phyloP scores from a whole-genome alignment of 2,329 filamentous ascomycete genomes.

The Orbilia quercus region DNA sequence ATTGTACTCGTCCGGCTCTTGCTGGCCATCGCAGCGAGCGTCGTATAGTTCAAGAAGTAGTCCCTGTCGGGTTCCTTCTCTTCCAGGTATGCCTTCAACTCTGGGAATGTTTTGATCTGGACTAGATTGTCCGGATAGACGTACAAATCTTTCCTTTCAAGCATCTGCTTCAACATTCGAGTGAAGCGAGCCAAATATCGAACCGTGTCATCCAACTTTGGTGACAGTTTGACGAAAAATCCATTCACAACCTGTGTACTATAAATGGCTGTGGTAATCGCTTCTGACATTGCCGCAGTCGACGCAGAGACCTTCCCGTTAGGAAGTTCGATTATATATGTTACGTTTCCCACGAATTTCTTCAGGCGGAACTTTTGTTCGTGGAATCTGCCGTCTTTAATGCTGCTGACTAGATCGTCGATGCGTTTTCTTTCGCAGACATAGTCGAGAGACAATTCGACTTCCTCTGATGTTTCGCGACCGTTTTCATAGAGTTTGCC shows the following conservation, averaged over 20 bases:
- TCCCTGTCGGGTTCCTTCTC: conserved; percentile 66
- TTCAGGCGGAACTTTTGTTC: conserved; percentile 85
- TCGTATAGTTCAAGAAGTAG: conserved; percentile 75
- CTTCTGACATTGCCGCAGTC: conserved; percentile 64
- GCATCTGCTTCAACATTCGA: conserved; percentile 72
- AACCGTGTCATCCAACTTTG: conserved; percentile 81
- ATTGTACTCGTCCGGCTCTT: conserved; percentile 81
- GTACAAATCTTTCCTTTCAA: conserved; percentile 68
- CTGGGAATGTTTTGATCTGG: conserved; percentile 73
- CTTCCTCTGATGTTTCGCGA: conserved; percentile 67
- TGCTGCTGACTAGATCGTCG: conserved; percentile 81
- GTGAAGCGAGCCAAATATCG: conserved; percentile 80
- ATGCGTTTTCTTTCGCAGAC: conserved; percentile 84
- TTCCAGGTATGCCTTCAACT: conserved; percentile 71
- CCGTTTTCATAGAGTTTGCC: conserved; percentile 63
- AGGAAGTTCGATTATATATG: conserved; percentile 78
- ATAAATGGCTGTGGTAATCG: conserved; percentile 77
- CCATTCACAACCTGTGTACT: conserved; percentile 81
- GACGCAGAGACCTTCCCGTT: conserved; percentile 22
- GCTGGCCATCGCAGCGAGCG: conserved; percentile 77
- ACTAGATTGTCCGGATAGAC: conserved; percentile 76
- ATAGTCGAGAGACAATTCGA: conserved; percentile 79
- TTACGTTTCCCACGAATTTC: conserved; percentile 78
- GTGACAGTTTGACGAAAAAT: conserved; percentile 81
- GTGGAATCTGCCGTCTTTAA: conserved; percentile 83